phyloP scores from a whole-genome alignment of 139 green algal species.

The Chlorella sp. region DNA sequence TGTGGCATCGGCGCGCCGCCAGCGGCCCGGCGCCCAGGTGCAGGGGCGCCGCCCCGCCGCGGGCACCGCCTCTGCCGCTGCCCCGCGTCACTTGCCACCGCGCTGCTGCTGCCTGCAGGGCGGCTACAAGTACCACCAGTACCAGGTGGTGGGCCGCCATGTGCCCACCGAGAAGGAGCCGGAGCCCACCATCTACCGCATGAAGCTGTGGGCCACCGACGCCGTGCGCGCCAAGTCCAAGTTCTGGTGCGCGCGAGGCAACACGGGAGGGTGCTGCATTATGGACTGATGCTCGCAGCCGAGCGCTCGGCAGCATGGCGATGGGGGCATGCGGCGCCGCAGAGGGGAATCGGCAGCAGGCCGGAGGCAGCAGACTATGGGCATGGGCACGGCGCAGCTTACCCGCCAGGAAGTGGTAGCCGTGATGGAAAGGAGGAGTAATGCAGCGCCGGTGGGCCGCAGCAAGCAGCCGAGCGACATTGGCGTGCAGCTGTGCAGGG shows the following conservation, averaged over 20 bases:
- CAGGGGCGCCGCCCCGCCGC: not conserved
- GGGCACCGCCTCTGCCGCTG: not conserved
- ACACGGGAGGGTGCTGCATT: not conserved
- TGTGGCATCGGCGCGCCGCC: no score
- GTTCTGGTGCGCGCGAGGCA: constrained; percentile 90
- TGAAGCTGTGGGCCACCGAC: constrained; percentile 99
- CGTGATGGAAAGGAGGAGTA: no score
- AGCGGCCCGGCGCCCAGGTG: not conserved
- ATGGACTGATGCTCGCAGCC: not conserved
- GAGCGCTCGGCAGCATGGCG: no score
- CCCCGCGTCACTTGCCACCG: not conserved
- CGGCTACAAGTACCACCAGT: constrained; percentile 96
- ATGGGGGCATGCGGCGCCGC: no score
- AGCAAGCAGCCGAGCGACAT: no score
- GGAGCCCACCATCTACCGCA: constrained; percentile 95
- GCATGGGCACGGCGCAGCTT: no score
- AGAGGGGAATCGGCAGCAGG: no score
- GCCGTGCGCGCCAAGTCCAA: constrained; percentile 94
- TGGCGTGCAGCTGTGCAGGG: no score
- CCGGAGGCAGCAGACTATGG: not conserved
- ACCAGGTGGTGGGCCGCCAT: constrained; percentile 98
- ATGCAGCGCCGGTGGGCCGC: no score
- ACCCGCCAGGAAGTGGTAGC: no score
- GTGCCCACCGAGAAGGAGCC: constrained; percentile 90
- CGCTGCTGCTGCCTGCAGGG: constrained; percentile 61